Base-by-base conservation (phyloP, 768 basidiomycete species). In the Leccinum sublutescens region DNA sequence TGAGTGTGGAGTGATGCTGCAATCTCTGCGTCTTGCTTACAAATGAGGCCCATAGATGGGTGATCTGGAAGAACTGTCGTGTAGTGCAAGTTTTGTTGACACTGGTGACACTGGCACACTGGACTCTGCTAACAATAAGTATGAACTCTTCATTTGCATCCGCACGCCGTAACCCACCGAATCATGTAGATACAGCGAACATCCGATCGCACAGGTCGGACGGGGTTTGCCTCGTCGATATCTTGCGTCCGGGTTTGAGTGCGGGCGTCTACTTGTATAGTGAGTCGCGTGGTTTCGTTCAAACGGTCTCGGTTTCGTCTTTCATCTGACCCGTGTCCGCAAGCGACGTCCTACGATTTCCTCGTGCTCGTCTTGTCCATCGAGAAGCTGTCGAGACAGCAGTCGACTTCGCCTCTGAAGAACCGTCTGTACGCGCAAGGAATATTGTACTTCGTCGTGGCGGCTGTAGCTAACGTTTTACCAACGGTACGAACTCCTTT, bases 51-150 rank as follows among this genome's bases (percentile, higher is more conserved):
- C 17, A 12, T 47, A 74, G 72, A 57, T 72, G 72, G 70, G 50
- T 68, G 33, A 62, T 71, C 34, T 71, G 72, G 71, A 72, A 53
- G 45, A 54, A 52, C 6, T 60, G 62, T 5, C 56, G 33, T 33
- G 29, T 49, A 5, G 63, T 72, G 19, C 61, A 67, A 29, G 1
- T 31, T 8, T 12, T 72, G 17, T 43, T 74, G 1, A 5, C 57
- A 29, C 1, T 60, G 0, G 7, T 63, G 15, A 27, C 62, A 5
- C 5, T 63, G 12, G 70, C 62, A 5, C 72, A 72, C 11, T 74
- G 71, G 72, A 49, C 52, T 12, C 40, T 64, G 3, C 54, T 72
- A 0, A 60, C 52, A 1, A 43, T 68, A 0, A 59, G 70, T 66
- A 56, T 1, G 60, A 2, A 31, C 10, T 4, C 23, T 25, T 38